Conservation (phyloP, 2,329 filamentous ascomycete genomes). For the Ambrosiella cleistominuta region DNA sequence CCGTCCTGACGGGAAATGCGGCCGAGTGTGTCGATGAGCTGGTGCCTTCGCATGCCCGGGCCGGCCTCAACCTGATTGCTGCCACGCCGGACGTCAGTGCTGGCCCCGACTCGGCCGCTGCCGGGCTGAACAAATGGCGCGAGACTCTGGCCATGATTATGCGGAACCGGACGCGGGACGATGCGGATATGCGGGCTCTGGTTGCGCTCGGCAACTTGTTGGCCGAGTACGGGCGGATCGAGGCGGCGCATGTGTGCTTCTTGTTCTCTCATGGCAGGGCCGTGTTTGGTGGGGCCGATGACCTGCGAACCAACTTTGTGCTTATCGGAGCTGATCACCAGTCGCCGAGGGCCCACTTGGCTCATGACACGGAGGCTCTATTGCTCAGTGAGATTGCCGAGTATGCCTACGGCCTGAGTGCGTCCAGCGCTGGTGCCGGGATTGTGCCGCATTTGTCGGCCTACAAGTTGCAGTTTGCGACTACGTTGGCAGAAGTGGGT, state of each 20-base stretch:
- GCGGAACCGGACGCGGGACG: constrained; percentile 63
- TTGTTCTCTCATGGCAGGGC: constrained; percentile 60
- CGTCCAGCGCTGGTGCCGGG: constrained; percentile 26
- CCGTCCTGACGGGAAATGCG: constrained; percentile 81
- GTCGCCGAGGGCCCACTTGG: constrained; percentile 51
- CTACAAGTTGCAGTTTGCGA: constrained; percentile 83
- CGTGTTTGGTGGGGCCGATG: constrained; percentile 68
- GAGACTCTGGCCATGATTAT: constrained; percentile 76
- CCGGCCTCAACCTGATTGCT: constrained; percentile 79
- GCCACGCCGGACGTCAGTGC: constrained; percentile 41
- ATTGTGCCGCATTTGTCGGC: constrained; percentile 48
- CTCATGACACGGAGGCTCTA: constrained; percentile 69
- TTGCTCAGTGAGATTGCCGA: constrained; percentile 93
- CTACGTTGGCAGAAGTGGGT: constrained; percentile 68
- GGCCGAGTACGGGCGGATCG: constrained; percentile 66
- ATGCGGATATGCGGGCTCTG: constrained; percentile 55
- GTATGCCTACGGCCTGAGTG: constrained; percentile 59
- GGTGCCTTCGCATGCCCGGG: constrained; percentile 78
- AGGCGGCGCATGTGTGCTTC: constrained; percentile 88
- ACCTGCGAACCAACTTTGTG: constrained; percentile 60
- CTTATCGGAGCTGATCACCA: constrained; percentile 73
- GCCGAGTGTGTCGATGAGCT: constrained; percentile 93
- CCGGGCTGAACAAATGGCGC: constrained; percentile 82
- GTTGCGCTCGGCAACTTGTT: constrained; percentile 67
- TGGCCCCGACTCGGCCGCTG: constrained; percentile 43